These are phyloP conservation scores for Omphalea diandra DNA, from an alignment of 441 rosid species.

Conservation along the genomic window DNA sequence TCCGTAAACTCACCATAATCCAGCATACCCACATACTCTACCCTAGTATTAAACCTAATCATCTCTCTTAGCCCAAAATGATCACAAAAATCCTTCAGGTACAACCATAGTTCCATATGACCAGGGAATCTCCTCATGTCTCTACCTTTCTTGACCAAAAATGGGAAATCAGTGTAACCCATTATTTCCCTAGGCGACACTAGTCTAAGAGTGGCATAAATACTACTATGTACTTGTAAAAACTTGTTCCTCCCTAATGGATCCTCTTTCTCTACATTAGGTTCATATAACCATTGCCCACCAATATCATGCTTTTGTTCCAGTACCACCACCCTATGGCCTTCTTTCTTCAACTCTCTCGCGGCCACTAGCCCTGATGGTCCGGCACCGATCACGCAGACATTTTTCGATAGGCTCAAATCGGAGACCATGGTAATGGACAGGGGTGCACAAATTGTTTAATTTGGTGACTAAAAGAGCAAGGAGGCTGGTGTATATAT, in stretches of 20 bases:
- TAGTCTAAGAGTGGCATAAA: conserved; percentile 68
- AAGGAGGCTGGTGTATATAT: neutral
- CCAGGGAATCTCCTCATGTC: conserved; percentile 88
- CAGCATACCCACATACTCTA: conserved; percentile 68
- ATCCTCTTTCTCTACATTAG: conserved; percentile 57
- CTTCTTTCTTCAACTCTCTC: conserved; percentile 82
- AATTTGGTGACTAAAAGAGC: no score
- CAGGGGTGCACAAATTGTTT: no score
- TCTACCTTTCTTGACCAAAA: conserved; percentile 62
- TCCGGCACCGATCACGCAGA: conserved; percentile 93
- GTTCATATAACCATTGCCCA: conserved; percentile 85
- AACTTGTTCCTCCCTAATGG: conserved; percentile 44
- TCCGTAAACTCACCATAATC: conserved; percentile 41
- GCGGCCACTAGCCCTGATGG: conserved; percentile 87
- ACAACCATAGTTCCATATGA: conserved; percentile 71
- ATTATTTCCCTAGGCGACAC: conserved; percentile 80
- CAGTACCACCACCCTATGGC: conserved; percentile 64
- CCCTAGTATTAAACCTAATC: conserved; percentile 74
- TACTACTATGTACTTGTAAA: conserved; percentile 71
- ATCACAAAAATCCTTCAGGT: conserved; percentile 68
- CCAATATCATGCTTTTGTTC: conserved; percentile 92
- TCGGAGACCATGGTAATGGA: conserved; percentile 50
- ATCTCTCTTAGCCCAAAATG: conserved; percentile 61
- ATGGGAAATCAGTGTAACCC: conserved; percentile 89
- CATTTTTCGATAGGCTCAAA: conserved; percentile 31